Percentiles rank a stretch among this genome's conserved stretches.
phyloP scores from a whole-genome alignment of 345 rosid species.

The Brassica cretica region DNA sequence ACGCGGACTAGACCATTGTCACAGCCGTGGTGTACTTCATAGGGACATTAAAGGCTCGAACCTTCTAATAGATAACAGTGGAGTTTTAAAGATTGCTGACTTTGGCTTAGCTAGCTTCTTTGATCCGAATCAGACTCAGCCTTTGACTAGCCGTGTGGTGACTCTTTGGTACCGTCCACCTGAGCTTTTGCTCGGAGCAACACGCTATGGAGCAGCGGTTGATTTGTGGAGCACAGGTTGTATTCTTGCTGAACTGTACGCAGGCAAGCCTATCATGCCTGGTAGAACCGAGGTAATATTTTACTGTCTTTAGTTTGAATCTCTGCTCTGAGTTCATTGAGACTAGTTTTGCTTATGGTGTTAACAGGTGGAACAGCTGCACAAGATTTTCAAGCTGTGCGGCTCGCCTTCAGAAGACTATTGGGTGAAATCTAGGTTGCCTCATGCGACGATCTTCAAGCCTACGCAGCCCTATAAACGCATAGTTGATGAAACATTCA shows the following conservation, averaged over 20 bases:
- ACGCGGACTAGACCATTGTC: conserved; percentile 91
- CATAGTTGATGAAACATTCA: conserved; percentile 85
- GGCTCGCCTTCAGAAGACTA: conserved; percentile 96
- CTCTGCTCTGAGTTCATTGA: background rate
- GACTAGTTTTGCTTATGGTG: conserved; percentile 26
- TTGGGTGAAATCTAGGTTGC: conserved; percentile 93
- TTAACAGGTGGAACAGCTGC: conserved; percentile 91
- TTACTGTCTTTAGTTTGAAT: background rate
- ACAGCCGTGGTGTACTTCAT: conserved; percentile 87
- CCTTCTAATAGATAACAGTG: conserved; percentile 86
- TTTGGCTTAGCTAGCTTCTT: conserved; percentile 93
- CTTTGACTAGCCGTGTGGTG: conserved; percentile 92
- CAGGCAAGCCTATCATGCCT: conserved; percentile 99
- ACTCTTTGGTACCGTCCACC: conserved; percentile 99
- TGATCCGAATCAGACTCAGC: conserved; percentile 71
- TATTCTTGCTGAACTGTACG: conserved; percentile 90
- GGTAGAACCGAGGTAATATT: conserved; percentile 94
- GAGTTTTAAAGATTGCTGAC: conserved; percentile 91
- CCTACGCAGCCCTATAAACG: conserved; percentile 96
- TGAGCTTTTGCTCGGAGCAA: conserved; percentile 95
- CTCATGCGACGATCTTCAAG: conserved; percentile 96
- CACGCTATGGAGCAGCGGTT: conserved; percentile 79
- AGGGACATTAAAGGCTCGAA: conserved; percentile 98
- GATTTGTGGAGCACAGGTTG: conserved; percentile 99
- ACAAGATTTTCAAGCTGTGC: conserved; percentile 96